These are phyloP conservation scores for Rhizopus arrhizus DNA, from an alignment of 371 early-diverging fungal species.

Conservation along the genomic window DNA sequence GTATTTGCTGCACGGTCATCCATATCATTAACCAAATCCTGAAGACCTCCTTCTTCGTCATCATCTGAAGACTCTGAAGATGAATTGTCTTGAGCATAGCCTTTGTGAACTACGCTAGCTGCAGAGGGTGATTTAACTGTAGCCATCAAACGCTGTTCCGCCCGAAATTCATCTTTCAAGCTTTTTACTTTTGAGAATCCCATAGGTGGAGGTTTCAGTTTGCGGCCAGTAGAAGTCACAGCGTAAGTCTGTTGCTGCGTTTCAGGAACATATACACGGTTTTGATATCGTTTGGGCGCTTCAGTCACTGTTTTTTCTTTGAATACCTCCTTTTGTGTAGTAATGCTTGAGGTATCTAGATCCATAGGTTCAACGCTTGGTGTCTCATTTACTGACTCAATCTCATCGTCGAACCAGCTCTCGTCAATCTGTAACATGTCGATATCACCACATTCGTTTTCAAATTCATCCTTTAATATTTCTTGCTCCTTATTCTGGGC, in stretches of 20 bases:
- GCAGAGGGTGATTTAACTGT: slow-evolving; percentile 43
- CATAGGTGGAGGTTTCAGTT: slow-evolving; percentile 43
- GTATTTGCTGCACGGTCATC: slow-evolving; percentile 12
- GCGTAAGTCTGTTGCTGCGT: slow-evolving; percentile 32
- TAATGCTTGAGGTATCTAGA: background rate
- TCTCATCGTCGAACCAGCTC: slow-evolving; percentile 27
- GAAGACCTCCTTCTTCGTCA: slow-evolving; percentile 28
- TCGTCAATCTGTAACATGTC: slow-evolving; percentile 46
- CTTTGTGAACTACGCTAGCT: slow-evolving; percentile 20
- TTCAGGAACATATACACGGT: slow-evolving; percentile 25
- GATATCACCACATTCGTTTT: slow-evolving; percentile 31
- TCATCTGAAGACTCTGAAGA: slow-evolving; percentile 31
- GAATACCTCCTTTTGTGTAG: too few relatives aligned
- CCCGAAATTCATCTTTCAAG: slow-evolving; percentile 37
- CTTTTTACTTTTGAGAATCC: slow-evolving; percentile 45
- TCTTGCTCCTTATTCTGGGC: slow-evolving; percentile 13
- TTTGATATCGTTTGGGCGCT: slow-evolving; percentile 2
- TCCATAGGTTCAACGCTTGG: background rate
- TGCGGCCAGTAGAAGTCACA: slow-evolving; percentile 47
- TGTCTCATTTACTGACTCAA: background rate
- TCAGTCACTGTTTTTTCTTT: slow-evolving; percentile 1
- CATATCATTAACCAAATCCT: slow-evolving; percentile 29
- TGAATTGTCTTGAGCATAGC: slow-evolving; percentile 12
- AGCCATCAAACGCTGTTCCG: slow-evolving; percentile 38
- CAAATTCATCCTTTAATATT: slow-evolving; percentile 29